Percentiles rank a stretch among this genome's conserved stretches.
phyloP scores from a whole-genome alignment of 2,329 filamentous ascomycete species.

The Colletotrichum tropicale region DNA sequence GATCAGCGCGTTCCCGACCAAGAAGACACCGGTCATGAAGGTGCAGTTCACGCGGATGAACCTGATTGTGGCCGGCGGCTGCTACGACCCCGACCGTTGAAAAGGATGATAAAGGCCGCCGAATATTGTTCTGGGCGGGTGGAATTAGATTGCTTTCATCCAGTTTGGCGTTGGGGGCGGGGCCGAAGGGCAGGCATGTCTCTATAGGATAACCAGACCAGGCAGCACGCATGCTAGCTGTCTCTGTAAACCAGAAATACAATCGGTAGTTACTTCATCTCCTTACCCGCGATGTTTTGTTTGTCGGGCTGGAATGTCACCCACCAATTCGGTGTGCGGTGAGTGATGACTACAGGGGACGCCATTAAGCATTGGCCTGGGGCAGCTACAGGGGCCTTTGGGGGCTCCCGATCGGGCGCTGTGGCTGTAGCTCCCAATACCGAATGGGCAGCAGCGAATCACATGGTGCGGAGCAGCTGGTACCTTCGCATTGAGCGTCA shows the following conservation, averaged over 20 bases:
- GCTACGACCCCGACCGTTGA: constrained; percentile 61
- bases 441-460: constrained; percentile 3
- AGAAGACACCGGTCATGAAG: constrained; percentile 94
- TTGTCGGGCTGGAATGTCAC: not conserved
- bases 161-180: constrained; percentile 17
- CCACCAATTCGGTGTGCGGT: not conserved
- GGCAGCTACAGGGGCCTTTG: not conserved
- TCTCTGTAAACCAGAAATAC: constrained; percentile 1
- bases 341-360: not conserved
- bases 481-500: not conserved
- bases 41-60: constrained; percentile 97
- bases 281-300: not conserved
- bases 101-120: not conserved
- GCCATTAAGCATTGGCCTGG: not conserved
- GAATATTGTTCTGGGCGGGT: not conserved
- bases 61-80: constrained; percentile 83
- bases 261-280: not conserved
- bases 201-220: not conserved
- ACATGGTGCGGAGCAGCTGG: constrained; percentile 13
- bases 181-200: not conserved
- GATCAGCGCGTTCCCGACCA: constrained; percentile 92
- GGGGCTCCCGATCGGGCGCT: not conserved
- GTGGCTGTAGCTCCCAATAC: constrained; percentile 11
- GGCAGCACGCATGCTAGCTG: not conserved
- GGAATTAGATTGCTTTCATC: constrained; percentile 7